phyloP scores from a whole-genome alignment of 163 green algal species.

The Trebouxia gelatinosa region DNA sequence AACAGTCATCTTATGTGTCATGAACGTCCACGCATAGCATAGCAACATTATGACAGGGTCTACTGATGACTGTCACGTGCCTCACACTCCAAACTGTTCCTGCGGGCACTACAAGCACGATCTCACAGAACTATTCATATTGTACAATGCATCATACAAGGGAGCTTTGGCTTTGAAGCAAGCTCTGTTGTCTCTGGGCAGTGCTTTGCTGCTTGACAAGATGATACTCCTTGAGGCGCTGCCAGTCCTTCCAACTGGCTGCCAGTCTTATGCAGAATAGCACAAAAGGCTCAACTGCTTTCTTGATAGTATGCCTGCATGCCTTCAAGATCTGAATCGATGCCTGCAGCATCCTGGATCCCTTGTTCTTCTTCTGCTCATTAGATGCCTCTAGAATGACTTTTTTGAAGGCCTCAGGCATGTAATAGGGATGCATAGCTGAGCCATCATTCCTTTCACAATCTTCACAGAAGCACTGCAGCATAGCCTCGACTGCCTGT shows the following conservation, averaged over 20 bases:
- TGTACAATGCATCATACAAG: too few relatives aligned
- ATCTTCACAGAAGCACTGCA: constrained; percentile 32
- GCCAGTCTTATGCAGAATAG: neutral
- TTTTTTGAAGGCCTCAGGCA: constrained; percentile 17
- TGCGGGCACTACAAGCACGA: too few relatives aligned
- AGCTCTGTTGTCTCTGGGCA: too few relatives aligned
- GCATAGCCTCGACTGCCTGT: constrained; percentile 32
- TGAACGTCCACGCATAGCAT: too few relatives aligned
- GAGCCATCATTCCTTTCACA: constrained; percentile 32
- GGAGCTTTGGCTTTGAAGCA: too few relatives aligned
- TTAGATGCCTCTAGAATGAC: constrained; percentile 18
- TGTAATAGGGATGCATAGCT: constrained; percentile 34
- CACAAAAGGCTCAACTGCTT: neutral
- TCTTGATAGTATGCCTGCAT: neutral
- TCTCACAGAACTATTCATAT: too few relatives aligned
- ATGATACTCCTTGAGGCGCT: too few relatives aligned
- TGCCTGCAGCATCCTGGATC: neutral
- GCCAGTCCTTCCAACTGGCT: neutral
- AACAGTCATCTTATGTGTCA: too few relatives aligned
- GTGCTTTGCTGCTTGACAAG: too few relatives aligned
- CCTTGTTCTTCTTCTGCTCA: neutral
- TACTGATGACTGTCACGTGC: too few relatives aligned
- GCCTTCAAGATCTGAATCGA: neutral
- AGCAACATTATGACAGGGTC: too few relatives aligned
- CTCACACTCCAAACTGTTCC: too few relatives aligned